Percentiles rank a stretch among this genome's conserved stretches.
Evolutionary conservation across 192 early-diverging fungal genomes (phyloP).

Genomic region (Coemansia sp.): DNA sequence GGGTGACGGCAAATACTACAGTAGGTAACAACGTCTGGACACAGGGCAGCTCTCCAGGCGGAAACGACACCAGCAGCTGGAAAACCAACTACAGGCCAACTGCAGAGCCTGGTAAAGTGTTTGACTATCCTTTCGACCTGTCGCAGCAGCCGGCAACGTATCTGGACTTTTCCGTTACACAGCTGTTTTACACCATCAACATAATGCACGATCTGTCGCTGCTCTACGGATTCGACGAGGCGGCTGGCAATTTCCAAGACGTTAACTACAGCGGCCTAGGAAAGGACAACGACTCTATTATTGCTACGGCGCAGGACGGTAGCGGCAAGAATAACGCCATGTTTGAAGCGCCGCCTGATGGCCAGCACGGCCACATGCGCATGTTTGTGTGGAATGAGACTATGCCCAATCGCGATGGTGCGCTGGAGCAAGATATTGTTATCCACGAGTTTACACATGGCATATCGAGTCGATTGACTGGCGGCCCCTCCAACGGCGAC

Average conservation of each 20-base stretch:
- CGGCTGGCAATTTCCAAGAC: constrained; percentile 92
- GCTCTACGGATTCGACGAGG: constrained; percentile 88
- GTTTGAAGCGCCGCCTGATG: constrained; percentile 94
- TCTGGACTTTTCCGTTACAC: constrained; percentile 73
- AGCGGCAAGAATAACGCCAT: constrained; percentile 91
- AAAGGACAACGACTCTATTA: constrained; percentile 76
- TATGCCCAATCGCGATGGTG: constrained; percentile 73
- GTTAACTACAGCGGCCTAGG: constrained; percentile 83
- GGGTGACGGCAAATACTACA: constrained; percentile 61
- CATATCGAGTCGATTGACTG: constrained; percentile 85
- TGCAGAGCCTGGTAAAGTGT: constrained; percentile 54
- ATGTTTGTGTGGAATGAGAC: constrained; percentile 93
- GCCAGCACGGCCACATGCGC: constrained; percentile 83
- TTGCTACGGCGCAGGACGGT: constrained; percentile 91
- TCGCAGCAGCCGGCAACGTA: constrained; percentile 65
- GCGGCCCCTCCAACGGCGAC: constrained; percentile 84
- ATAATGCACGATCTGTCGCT: constrained; percentile 86
- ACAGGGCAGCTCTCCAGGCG: constrained; percentile 76
- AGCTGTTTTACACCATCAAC: constrained; percentile 93
- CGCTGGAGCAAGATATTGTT: constrained; percentile 87
- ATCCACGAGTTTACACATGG: constrained; percentile 96
- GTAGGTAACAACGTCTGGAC: constrained; percentile 92
- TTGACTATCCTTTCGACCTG: constrained; percentile 76
- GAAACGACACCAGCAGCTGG: constrained; percentile 56
- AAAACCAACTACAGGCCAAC: constrained; percentile 72